A percentile compares a stretch with the other conserved stretches of the same genome.
These are phyloP conservation scores for Nemania sp. DNA, from an alignment of 2,329 filamentous ascomycete genomes.

Conservation along the genomic window DNA sequence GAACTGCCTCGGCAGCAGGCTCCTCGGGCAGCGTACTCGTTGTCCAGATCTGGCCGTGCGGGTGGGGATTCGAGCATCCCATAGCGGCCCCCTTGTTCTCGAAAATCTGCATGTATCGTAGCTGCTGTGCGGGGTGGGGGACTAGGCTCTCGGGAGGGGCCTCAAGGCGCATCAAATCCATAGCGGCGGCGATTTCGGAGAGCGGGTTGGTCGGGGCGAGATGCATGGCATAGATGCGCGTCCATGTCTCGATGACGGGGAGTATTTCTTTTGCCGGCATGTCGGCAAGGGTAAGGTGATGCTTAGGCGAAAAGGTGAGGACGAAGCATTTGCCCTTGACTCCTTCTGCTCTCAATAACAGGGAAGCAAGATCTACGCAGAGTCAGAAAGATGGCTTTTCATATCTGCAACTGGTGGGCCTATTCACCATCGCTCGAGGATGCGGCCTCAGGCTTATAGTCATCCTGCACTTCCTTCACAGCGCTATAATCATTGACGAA, in stretches of 20 bases:
- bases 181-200: conserved; percentile 54
- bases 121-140: conserved; percentile 75
- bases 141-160: conserved; percentile 54
- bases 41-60: conserved; percentile 96
- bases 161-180: conserved; percentile 56
- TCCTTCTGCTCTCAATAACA: conserved; percentile 83
- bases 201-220: conserved; percentile 79
- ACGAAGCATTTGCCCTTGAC: conserved; percentile 98
- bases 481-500: conserved; percentile 99
- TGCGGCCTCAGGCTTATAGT: conserved; percentile 68
- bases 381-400: conserved; percentile 1
- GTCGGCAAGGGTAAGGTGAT: conserved; percentile 93
- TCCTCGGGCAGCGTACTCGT: conserved; percentile 93
- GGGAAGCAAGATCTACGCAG: conserved; percentile 73
- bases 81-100: conserved; percentile 98
- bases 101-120: conserved; percentile 98
- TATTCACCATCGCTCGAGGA: conserved; percentile 54
- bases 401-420: neutral
- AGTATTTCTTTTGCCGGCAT: conserved; percentile 81
- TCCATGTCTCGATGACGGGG: conserved; percentile 90
- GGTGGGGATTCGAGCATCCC: conserved; percentile 98
- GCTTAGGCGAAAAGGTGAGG: conserved; percentile 89
- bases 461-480: conserved; percentile 90
- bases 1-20: conserved; percentile 79
- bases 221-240: conserved; percentile 86